Conservation (phyloP, 495 filamentous ascomycete species). For the Aspergillus saccharolyticus region DNA sequence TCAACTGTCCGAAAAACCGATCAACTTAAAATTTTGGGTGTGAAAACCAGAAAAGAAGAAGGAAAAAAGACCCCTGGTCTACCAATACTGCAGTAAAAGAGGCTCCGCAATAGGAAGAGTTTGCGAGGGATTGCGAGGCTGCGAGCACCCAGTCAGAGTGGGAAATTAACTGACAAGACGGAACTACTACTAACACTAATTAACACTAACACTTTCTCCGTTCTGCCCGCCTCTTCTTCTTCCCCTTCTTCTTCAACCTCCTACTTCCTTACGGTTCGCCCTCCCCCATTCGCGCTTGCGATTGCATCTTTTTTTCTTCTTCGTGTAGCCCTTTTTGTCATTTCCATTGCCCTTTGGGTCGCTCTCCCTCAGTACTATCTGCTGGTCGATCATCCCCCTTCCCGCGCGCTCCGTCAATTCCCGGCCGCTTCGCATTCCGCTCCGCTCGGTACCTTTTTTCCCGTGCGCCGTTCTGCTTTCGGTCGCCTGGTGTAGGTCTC, state of each 20-base stretch:
- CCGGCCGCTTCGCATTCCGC: background rate
- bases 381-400: background rate
- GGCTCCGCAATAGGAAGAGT: background rate
- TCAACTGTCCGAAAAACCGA: background rate
- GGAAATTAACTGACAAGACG: no score
- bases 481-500: background rate
- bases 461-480: background rate
- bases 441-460: conserved; percentile 1
- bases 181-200: no score
- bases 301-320: background rate
- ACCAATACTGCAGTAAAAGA: no score
- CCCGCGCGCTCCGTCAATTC: background rate
- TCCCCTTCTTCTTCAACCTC: background rate
- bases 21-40: background rate
- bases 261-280: background rate
- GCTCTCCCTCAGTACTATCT: background rate
- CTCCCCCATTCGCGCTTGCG: background rate
- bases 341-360: background rate
- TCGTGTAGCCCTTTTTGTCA: background rate
- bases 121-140: no score
- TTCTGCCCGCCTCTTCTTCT: background rate
- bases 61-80: no score
- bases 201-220: background rate
- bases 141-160: no score
- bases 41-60: no score